These are phyloP conservation scores for Emericellopsis cladophorae DNA, from an alignment of 2,329 filamentous ascomycete genomes.

Conservation along the genomic window DNA sequence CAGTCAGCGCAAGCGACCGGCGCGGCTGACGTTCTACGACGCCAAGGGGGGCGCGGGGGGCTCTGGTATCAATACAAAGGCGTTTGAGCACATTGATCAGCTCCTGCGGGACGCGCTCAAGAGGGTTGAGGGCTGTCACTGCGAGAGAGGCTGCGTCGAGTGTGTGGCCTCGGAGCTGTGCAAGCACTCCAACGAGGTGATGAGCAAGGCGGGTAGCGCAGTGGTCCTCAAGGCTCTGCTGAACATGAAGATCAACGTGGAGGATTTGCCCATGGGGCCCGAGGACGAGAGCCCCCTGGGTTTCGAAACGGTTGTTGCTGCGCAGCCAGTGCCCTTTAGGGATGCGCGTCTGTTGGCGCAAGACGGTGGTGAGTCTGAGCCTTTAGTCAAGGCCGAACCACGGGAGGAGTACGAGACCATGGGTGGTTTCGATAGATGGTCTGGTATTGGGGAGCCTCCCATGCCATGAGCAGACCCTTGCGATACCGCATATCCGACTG, in stretches of 20 bases:
- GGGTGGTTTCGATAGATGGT: conserved; percentile 5
- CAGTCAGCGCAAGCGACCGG: conserved; percentile 67
- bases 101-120: conserved; percentile 64
- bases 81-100: conserved; percentile 81
- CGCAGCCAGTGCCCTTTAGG: conserved; percentile 47
- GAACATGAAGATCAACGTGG: conserved; percentile 67
- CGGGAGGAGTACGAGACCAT: neutral
- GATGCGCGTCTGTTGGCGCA: conserved; percentile 4
- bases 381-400: conserved; percentile 2
- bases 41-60: conserved; percentile 78
- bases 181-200: conserved; percentile 77
- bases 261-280: conserved; percentile 74
- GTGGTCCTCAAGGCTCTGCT: conserved; percentile 71
- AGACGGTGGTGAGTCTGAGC: neutral
- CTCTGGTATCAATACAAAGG: conserved; percentile 79
- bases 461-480: neutral
- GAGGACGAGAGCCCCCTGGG: conserved; percentile 58
- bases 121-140: conserved; percentile 65
- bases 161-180: conserved; percentile 81
- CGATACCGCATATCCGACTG: no score
- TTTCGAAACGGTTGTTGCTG: conserved; percentile 71
- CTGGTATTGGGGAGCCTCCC: neutral
- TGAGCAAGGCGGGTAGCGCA: conserved; percentile 79
- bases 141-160: conserved; percentile 72
- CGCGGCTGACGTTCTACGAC: conserved; percentile 86